Evolutionary conservation across 2,329 filamentous ascomycete genomes (phyloP), one percentile per base, ranked within the genome.

Genomic region (Aspergillus sp.): DNA sequence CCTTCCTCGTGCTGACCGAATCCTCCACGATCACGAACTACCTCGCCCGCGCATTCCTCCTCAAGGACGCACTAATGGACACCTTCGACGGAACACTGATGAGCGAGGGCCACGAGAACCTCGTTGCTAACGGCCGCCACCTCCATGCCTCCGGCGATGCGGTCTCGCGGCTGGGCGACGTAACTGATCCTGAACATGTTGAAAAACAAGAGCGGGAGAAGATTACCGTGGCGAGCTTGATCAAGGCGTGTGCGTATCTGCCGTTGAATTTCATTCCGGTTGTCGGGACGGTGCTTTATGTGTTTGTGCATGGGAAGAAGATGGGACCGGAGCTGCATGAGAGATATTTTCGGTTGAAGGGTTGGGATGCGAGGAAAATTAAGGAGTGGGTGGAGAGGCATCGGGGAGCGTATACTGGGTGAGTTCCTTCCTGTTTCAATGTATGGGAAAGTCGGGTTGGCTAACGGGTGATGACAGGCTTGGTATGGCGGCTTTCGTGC

Each of bases 251-350:
- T 53, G 80, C 96, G 71, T 93, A 94, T 64, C 75, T 95, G 38
- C 90, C 91, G 9, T 77, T 97, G 51, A 97, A 96, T 72, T 90
- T 95, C 64, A 90, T 97, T 45, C 91, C 91, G 0, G 78, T 96
- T 0, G 81, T 95, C 15, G 91, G 91, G 5, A 95, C 90, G 0
- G 73, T 83, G 6, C 72, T 90, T 4, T 97, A 95, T 67, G 78
- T 96, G 30, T 65, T 86, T 23, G 65, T 94, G 13, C 89, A 95
- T 67, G 86, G 85, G 67, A 68, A 67, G 59, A 74, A 72, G 49
- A 64, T 71, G 22, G 81, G 78, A 2, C 80, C 81, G 37, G 71
- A 71, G 1, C 73, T 75, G 33, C 77, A 81, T 61, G 64, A 67
- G 3, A 66, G 93, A 70, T 96, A 95, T 70, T 96, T 95, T 67